Evolutionary conservation across 257 asterid species (phyloP).

Genomic region (Solanum gracilifrons): DNA sequence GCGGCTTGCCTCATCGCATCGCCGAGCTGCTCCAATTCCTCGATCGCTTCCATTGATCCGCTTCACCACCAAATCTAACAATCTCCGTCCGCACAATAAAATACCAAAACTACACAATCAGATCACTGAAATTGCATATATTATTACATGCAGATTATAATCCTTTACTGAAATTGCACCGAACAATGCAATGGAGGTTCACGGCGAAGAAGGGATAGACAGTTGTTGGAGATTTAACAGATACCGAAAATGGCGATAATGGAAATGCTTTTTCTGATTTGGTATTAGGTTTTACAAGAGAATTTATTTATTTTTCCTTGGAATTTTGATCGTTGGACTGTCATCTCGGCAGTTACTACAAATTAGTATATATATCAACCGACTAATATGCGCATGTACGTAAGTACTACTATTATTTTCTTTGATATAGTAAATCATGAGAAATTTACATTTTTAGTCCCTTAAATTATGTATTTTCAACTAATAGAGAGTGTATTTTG

Average conservation of each 20-base stretch:
- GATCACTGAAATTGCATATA: not conserved
- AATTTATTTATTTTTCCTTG: too few species aligned
- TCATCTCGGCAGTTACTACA: not conserved
- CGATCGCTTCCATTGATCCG: conserved; percentile 10
- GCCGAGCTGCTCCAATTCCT: conserved; percentile 10
- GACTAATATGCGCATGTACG: not conserved
- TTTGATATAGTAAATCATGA: not conserved
- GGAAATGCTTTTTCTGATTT: not conserved
- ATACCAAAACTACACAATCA: not conserved
- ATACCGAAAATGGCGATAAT: not conserved
- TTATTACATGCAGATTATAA: not conserved
- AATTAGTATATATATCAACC: not conserved
- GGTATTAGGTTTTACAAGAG: not conserved
- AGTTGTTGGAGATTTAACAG: not conserved
- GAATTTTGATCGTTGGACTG: not conserved
- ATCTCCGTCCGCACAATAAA: not conserved
- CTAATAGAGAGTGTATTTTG: not conserved
- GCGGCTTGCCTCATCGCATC: conserved; percentile 11
- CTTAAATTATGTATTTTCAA: not conserved
- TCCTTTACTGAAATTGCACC: not conserved
- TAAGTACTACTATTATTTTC: not conserved
- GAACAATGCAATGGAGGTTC: not conserved
- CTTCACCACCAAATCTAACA: not conserved
- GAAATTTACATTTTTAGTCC: not conserved
- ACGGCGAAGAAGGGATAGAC: not conserved